These are phyloP conservation scores for Talaromyces sp. DNA, from an alignment of 2,329 filamentous ascomycete genomes.

Conservation along the genomic window DNA sequence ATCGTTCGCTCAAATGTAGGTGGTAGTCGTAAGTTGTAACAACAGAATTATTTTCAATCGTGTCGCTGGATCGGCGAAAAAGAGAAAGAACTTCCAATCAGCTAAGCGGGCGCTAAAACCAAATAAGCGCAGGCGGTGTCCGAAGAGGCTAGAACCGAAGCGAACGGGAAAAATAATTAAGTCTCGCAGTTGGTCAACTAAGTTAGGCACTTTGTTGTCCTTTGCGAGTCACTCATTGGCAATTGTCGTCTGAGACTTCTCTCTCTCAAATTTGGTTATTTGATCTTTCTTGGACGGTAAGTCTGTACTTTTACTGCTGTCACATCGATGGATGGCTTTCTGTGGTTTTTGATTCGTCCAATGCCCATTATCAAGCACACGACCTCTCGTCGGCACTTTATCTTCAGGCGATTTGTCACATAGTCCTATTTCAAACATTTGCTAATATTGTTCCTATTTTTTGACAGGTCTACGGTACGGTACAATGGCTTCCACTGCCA, in stretches of 20 bases:
- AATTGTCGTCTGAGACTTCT: background rate
- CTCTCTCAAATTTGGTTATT: background rate
- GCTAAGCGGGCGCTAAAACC: slow-evolving; percentile 5
- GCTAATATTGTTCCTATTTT: background rate
- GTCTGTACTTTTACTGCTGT: background rate
- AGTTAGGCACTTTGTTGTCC: slow-evolving; percentile 3
- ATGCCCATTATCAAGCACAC: background rate
- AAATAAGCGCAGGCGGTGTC: slow-evolving; percentile 8
- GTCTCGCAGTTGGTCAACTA: background rate
- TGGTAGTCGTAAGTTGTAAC: background rate
- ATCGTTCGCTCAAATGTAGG: background rate
- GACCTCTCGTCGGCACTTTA: background rate
- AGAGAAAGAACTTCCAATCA: slow-evolving; percentile 10
- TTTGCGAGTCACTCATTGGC: slow-evolving; percentile 6
- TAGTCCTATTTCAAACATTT: background rate
- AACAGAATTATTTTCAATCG: background rate
- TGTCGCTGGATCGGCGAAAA: slow-evolving; percentile 3
- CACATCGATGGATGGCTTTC: background rate
- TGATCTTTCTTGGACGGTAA: slow-evolving; percentile 3
- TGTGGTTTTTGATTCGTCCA: background rate
- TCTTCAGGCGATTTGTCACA: background rate
- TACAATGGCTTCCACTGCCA: slow-evolving; percentile 19
- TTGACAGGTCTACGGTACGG: slow-evolving; percentile 6
- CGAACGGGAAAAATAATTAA: slow-evolving; percentile 25
- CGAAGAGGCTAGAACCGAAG: slow-evolving; percentile 15